Conservation (phyloP, 2,329 filamentous ascomycete species). For the Cryphonectria parasitica region DNA sequence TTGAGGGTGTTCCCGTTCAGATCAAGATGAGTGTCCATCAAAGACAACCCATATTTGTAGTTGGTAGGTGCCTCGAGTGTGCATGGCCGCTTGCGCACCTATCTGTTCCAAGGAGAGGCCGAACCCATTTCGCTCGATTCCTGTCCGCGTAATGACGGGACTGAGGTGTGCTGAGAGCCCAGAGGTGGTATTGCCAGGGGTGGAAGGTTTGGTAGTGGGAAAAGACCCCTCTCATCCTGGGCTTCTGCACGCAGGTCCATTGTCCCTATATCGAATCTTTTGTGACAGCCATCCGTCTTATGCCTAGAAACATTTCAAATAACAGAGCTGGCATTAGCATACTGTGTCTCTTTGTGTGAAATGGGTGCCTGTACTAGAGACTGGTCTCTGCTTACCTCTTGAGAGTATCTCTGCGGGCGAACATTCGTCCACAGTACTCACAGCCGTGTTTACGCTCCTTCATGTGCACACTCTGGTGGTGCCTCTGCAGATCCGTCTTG, state of each 20-base stretch:
- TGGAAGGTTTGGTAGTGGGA: conserved; percentile 34
- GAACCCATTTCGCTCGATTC: background rate
- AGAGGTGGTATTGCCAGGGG: conserved; percentile 38
- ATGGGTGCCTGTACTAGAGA: background rate
- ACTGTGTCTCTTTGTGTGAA: background rate
- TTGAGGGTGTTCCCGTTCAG: background rate
- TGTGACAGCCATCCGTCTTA: conserved; percentile 76
- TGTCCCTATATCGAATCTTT: conserved; percentile 63
- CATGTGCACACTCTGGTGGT: conserved; percentile 71
- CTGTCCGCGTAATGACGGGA: conserved; percentile 2
- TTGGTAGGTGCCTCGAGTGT: background rate
- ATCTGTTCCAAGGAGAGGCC: background rate
- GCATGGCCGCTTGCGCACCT: background rate
- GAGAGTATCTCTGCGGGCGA: conserved; percentile 83
- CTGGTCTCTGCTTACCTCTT: conserved; percentile 60
- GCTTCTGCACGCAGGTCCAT: conserved; percentile 49
- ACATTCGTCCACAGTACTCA: conserved; percentile 69
- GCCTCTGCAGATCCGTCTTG: conserved; percentile 74
- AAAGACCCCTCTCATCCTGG: conserved; percentile 32
- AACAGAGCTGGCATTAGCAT: conserved; percentile 6
- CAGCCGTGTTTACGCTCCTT: conserved; percentile 74
- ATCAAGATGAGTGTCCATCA: background rate
- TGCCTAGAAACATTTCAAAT: conserved; percentile 57
- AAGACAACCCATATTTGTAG: background rate
- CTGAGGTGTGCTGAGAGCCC: conserved; percentile 24